Evolutionary conservation across 305 asterid species (phyloP).

Genomic region (Solanum hybrid): DNA sequence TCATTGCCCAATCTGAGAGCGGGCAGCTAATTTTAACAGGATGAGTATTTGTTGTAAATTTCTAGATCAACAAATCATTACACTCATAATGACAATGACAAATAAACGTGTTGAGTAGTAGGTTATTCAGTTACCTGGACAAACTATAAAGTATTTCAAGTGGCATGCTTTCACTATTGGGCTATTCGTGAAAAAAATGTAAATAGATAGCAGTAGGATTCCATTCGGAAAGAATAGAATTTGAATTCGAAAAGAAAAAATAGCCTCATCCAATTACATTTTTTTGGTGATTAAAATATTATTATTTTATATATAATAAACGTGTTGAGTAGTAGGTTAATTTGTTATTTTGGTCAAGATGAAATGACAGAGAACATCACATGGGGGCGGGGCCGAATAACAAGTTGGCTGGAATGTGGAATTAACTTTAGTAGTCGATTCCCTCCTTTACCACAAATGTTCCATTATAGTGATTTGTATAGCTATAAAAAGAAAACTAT

Average conservation of each 20-base stretch:
- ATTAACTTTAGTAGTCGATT: background rate
- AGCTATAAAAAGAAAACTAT: background rate
- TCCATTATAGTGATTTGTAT: background rate
- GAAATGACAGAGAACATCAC: background rate
- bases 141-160: background rate
- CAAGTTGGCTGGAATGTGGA: background rate
- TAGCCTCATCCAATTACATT: too few relatives aligned
- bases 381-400: background rate
- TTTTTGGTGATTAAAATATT: too few relatives aligned
- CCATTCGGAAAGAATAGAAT: background rate
- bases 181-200: background rate
- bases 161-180: background rate
- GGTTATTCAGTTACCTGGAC: background rate
- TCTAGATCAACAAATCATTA: background rate
- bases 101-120: background rate
- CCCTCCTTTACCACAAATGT: background rate
- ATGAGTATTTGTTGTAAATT: background rate
- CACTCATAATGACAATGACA: background rate
- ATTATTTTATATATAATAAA: background rate
- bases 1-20: background rate
- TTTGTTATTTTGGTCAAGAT: background rate
- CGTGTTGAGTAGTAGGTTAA: background rate
- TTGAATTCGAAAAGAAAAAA: too few relatives aligned
- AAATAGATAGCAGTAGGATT: too few relatives aligned
- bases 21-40: background rate